A percentile compares a stretch with the other conserved stretches of the same genome.
phyloP scores from a whole-genome alignment of 106 monocot species.

The Phalaenopsis equestris region DNA sequence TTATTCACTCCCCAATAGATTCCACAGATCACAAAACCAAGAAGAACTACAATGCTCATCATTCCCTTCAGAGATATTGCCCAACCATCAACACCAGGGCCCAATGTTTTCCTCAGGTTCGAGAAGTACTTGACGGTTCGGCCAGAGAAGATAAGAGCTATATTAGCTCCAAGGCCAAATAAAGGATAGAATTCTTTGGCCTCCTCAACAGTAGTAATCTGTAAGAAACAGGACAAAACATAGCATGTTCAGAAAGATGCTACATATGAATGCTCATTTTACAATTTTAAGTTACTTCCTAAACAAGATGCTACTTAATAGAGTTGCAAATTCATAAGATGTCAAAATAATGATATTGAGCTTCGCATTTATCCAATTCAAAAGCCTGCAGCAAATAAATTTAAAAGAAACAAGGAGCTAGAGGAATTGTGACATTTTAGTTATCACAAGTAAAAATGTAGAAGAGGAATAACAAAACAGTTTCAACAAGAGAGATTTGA shows the following conservation, averaged over 20 bases:
- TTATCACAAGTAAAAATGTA: too few relatives aligned
- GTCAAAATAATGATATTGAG: not conserved
- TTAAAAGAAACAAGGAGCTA: too few relatives aligned
- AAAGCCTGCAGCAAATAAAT: not conserved
- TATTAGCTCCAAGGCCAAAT: constrained; percentile 92
- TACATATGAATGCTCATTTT: not conserved
- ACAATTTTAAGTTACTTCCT: not conserved
- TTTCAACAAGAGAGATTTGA: not conserved
- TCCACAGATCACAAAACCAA: constrained; percentile 56
- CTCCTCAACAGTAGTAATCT: constrained; percentile 98
- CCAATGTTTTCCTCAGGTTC: constrained; percentile 79
- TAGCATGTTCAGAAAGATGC: not conserved
- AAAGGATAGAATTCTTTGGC: constrained; percentile 97
- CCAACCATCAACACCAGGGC: constrained; percentile 97
- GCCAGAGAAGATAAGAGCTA: constrained; percentile 91
- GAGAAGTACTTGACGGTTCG: constrained; percentile 97
- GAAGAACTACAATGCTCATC: constrained; percentile 92
- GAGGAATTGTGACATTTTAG: too few relatives aligned
- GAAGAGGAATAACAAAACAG: not conserved
- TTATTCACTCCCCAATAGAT: constrained; percentile 90
- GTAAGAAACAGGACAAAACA: constrained; percentile 12
- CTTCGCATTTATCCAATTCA: not conserved
- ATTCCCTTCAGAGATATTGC: constrained; percentile 88
- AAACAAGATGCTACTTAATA: not conserved
- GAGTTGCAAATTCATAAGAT: not conserved